Conservation (phyloP, 2,329 filamentous ascomycete species). For the Fusarium ambrosium region DNA sequence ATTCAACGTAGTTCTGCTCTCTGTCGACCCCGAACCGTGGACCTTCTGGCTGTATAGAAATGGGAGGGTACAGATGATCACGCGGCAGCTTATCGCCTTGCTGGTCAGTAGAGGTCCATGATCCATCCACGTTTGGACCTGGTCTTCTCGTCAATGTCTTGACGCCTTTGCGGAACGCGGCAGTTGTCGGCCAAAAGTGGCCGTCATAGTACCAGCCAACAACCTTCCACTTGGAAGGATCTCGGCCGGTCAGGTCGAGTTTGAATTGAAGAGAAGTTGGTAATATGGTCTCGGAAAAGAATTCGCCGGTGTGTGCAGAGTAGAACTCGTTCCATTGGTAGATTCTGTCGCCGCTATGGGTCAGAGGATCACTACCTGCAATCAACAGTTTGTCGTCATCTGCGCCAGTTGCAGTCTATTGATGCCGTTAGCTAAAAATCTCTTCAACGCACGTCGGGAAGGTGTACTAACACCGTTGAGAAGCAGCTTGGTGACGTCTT, state of each 20-base stretch:
- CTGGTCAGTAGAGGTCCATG: constrained; percentile 27
- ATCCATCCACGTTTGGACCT: constrained; percentile 22
- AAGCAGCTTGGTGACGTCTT: constrained; percentile 29
- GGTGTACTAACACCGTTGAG: constrained; percentile 26
- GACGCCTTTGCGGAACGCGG: constrained; percentile 37
- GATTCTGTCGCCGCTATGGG: constrained; percentile 57
- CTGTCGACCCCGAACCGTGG: constrained; percentile 24
- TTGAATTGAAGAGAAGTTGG: constrained; percentile 61
- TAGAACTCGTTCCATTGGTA: constrained; percentile 64
- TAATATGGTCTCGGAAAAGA: constrained; percentile 59
- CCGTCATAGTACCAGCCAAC: constrained; percentile 68
- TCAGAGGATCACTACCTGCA: constrained; percentile 45
- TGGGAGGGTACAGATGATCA: constrained; percentile 16
- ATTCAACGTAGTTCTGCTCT: constrained; percentile 30
- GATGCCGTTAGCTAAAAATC: not conserved
- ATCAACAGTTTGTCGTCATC: constrained; percentile 25
- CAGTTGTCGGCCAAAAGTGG: constrained; percentile 65
- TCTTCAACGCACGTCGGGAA: accelerated
- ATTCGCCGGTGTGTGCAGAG: constrained; percentile 49
- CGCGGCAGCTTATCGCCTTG: constrained; percentile 8
- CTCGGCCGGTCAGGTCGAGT: constrained; percentile 63
- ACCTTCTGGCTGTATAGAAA: constrained; percentile 24
- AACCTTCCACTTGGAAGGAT: constrained; percentile 64
- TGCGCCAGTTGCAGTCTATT: constrained; percentile 27
- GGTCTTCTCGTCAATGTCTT: not conserved